Evolutionary conservation across 129 eudicot species (phyloP), one percentile per base, ranked within the genome.

Genomic region (Flaveria sonorensis): DNA sequence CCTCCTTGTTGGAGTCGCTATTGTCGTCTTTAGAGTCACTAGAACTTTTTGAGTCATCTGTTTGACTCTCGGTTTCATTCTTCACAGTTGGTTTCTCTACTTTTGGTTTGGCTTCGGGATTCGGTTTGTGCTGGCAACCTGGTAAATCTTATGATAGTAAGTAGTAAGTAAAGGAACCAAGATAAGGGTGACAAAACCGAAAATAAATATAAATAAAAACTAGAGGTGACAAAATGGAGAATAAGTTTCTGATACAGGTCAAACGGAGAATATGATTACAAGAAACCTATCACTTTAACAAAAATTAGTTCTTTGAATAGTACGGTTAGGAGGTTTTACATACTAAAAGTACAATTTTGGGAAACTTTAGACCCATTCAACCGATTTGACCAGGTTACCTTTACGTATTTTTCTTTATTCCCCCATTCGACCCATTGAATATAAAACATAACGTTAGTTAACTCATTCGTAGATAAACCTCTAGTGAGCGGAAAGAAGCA

Each of bases 21-120:
- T 81, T 81, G 73, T 89, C 74, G 52, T 77, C 81, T n/a, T 40
- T 47, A 11, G 87, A 59, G 19, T 90, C 64, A 28, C 72, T 78
- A 16, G 90, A 72, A 19, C 80, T 36, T 42, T 68, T 78, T 65
- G 83, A 12, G 43, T 86, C 86, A 19, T 87, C 91, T 32, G 65
- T 85, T 66, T 40, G 78, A 75, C 39, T 82, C 57, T 86, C 86
- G 0, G 89, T 85, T 46, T 89, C 96, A 81, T 82, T 89, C 76
- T 88, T 89, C 42, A 81, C 86, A n/a, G 39, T 51, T 7, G 86
- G 84, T 83, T 87, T 89, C 86, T 87, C 93, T 7, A 94, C 85
- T 74, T 91, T 94, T 1, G 97, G 99, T 79, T 94, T 68, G 99
- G 99, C 88, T 94, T 94, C 0, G 97, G 97, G 71, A 94, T 94